Base-by-base conservation (phyloP, 2,329 filamentous ascomycete species). In the Leptographium flavum region DNA sequence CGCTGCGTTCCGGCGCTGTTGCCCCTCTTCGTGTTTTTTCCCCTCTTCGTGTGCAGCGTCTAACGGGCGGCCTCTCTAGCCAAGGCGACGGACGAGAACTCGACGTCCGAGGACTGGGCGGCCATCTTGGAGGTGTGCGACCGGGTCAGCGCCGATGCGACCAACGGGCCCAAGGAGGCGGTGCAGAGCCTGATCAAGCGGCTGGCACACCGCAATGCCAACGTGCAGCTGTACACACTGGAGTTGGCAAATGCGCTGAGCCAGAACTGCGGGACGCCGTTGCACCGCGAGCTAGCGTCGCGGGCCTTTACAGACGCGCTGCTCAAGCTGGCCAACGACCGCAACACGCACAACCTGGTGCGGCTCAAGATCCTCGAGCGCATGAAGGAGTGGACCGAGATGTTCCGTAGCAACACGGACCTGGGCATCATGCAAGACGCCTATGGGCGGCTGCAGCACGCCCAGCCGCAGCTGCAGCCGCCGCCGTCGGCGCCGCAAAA, bases 401-500 rank as follows among this genome's bases (percentile, higher is more conserved):
- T 95, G 85, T 96, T 96, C 61, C 76, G 77, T 56, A 80, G 75
- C 49, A 87, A 95, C 59, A 76, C 87, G 11, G 90, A 95, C 59
- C 74, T 98, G 49, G 92, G 92, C 17, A 94, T 98, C 60, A 98
- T 98, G 92, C 83, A 88, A 61, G 86, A 94, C 58, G 88, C 90
- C 48, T 96, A 90, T 63, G 81, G 81, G 66, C 86, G 83, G 60
- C 70, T 96, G 51, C 93, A 94, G 70, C 68, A 70, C 62, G 65
- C 63, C 74, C 90, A 98, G 65, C 92, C 92, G 3, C 90, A 86
- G 53, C 67, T 98, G 45, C 86, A 94, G 51, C 42, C 45, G 25
- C 76, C 88, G 15, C 92, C 92, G 1, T 94, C 87, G 46, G 94
- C 94, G 53, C 92, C 92, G 4, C 83, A 83, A 56, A 98, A 98